Conservation (phyloP, 345 rosid species). For the Dipteronia sinensis region DNA sequence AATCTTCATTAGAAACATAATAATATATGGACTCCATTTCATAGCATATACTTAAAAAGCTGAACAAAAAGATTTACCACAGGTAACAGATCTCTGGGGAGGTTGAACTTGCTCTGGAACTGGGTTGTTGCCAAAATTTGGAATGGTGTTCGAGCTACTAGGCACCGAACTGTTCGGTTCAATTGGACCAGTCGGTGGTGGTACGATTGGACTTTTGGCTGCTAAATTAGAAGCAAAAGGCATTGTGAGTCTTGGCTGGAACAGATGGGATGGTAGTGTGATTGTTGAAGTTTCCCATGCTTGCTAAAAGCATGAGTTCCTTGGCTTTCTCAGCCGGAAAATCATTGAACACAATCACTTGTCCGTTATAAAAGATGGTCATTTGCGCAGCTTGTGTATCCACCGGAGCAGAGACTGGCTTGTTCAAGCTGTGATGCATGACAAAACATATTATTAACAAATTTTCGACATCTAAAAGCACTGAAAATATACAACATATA, state of each 20-base stretch:
- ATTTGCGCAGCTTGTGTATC: slow-evolving; percentile 57
- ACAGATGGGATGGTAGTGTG: slow-evolving; percentile 27
- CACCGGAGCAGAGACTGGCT: slow-evolving; percentile 15
- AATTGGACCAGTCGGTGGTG: slow-evolving; percentile 6
- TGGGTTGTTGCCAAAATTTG: slow-evolving; percentile 32
- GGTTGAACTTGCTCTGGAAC: slow-evolving; percentile 47
- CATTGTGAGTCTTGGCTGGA: slow-evolving; percentile 21
- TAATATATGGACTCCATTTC: not conserved
- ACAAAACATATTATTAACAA: not conserved
- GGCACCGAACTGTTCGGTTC: slow-evolving; percentile 28
- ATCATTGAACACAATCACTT: slow-evolving; percentile 73
- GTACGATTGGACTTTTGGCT: slow-evolving; percentile 19
- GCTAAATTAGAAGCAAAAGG: slow-evolving; percentile 14
- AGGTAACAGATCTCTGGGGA: slow-evolving; percentile 39
- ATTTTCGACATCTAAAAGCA: not conserved
- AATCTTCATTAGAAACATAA: not conserved
- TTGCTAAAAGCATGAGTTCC: slow-evolving; percentile 68
- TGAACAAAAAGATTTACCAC: slow-evolving; percentile 50
- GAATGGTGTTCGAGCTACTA: slow-evolving; percentile 29
- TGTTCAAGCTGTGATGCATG: slow-evolving; percentile 27
- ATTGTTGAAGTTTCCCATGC: slow-evolving; percentile 45
- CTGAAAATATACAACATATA: not conserved
- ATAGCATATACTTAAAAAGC: not conserved
- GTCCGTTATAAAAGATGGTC: slow-evolving; percentile 87
- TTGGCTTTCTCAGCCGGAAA: slow-evolving; percentile 80